Conservation (phyloP, 148 eudicot genomes). For the Silene conica region DNA sequence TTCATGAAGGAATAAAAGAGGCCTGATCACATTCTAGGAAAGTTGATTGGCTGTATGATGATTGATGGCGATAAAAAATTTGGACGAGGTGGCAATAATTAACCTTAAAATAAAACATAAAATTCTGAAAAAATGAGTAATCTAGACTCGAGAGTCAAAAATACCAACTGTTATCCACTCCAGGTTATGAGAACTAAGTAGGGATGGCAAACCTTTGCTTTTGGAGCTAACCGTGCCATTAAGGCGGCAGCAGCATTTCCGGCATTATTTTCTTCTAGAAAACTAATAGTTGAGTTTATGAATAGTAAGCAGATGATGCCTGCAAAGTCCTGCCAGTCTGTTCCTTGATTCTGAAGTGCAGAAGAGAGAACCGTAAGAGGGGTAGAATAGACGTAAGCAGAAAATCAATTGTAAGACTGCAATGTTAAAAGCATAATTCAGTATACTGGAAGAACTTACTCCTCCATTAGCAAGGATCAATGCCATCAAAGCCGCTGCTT, state of each 20-base stretch:
- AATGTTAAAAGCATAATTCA: conserved; percentile 9
- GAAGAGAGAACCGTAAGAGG: neutral
- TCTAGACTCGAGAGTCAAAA: neutral
- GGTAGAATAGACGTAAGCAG: neutral
- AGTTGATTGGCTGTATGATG: neutral
- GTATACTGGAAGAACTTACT: conserved; percentile 36
- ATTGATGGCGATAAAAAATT: neutral
- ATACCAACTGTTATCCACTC: neutral
- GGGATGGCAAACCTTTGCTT: conserved; percentile 49
- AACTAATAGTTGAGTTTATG: conserved; percentile 68
- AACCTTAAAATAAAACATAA: neutral
- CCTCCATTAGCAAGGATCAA: conserved; percentile 77
- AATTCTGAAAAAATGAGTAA: neutral
- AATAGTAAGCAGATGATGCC: conserved; percentile 59
- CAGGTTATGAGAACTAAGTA: neutral
- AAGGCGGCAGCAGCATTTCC: conserved; percentile 75
- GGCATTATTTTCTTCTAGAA: conserved; percentile 73
- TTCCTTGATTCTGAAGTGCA: conserved; percentile 52
- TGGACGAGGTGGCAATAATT: neutral
- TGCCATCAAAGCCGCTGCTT: conserved; percentile 82
- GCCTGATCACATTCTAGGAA: neutral
- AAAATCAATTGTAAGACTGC: neutral
- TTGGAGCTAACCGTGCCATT: conserved; percentile 68
- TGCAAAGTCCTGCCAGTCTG: conserved; percentile 74
- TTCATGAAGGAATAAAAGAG: neutral